These are phyloP conservation scores for Poa pratensis DNA, from an alignment of 176 grass and related monocot genomes.

Conservation along the genomic window DNA sequence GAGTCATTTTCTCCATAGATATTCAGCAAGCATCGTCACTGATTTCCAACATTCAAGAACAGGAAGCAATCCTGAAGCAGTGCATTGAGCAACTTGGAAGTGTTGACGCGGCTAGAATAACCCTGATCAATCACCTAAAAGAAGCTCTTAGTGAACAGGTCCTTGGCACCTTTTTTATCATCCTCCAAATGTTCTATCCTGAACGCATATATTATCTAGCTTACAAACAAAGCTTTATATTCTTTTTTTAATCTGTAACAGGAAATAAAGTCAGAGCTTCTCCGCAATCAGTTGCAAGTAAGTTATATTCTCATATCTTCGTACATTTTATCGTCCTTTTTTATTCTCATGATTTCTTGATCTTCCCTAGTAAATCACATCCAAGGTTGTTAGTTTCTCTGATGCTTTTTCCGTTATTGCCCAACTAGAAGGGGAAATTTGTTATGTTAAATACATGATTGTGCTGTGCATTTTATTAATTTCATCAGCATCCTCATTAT, in stretches of 20 bases:
- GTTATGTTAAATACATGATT: slow-evolving; percentile 10
- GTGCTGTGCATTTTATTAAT: slow-evolving; percentile 33
- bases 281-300: slow-evolving; percentile 72
- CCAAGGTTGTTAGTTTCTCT: not conserved
- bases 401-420: slow-evolving; percentile 17
- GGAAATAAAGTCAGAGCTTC: slow-evolving; percentile 66
- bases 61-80: slow-evolving; percentile 64
- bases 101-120: slow-evolving; percentile 49
- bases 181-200: slow-evolving; percentile 26
- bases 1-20: slow-evolving; percentile 56
- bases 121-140: slow-evolving; percentile 71
- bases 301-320: slow-evolving; percentile 41
- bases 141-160: slow-evolving; percentile 87
- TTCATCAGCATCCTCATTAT: slow-evolving; percentile 21
- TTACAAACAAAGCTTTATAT: slow-evolving; percentile 32
- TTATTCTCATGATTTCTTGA: slow-evolving; percentile 15
- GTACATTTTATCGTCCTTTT: slow-evolving; percentile 3
- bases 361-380: slow-evolving; percentile 2
- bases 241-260: slow-evolving; percentile 51
- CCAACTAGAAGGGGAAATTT: slow-evolving; percentile 12
- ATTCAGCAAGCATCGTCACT: slow-evolving; percentile 64
- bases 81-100: slow-evolving; percentile 72
- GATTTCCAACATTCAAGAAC: slow-evolving; percentile 69
- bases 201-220: slow-evolving; percentile 15
- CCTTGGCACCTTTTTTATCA: slow-evolving; percentile 36